phyloP scores from a whole-genome alignment of 495 filamentous ascomycete genomes.

The Penicillium coffeae region DNA sequence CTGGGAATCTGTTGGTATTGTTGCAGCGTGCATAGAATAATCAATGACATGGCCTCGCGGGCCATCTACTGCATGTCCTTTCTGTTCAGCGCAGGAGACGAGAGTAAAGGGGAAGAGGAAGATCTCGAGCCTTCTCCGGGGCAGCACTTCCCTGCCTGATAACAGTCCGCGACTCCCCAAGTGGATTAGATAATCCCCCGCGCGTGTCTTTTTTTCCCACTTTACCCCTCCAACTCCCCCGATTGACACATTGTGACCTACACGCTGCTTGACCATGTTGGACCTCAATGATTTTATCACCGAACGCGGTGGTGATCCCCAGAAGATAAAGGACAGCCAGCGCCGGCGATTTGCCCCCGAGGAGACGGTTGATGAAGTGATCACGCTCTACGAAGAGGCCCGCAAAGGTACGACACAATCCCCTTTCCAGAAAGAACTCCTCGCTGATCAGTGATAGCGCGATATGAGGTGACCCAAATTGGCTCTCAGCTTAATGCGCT shows the following conservation, averaged over 20 bases:
- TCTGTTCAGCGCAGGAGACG: no score
- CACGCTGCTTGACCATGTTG: conserved; percentile 52
- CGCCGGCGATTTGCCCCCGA: conserved; percentile 72
- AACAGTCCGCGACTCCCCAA: no score
- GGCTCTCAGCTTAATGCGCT: conserved; percentile 78
- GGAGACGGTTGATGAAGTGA: conserved; percentile 84
- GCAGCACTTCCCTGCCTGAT: no score
- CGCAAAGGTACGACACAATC: conserved; percentile 55
- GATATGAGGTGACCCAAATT: conserved; percentile 77
- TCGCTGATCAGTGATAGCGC: conserved; percentile 45
- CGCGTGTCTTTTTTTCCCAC: conserved; percentile 16
- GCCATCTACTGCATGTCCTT: neutral
- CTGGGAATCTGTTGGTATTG: conserved; percentile 12
- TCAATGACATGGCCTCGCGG: conserved; percentile 7
- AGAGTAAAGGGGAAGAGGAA: neutral
- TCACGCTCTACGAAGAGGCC: conserved; percentile 82
- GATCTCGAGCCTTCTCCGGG: no score
- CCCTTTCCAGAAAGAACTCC: neutral
- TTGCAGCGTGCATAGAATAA: conserved; percentile 26
- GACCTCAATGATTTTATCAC: conserved; percentile 78
- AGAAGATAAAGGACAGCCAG: conserved; percentile 86
- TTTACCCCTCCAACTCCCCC: conserved; percentile 27
- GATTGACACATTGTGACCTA: conserved; percentile 14
- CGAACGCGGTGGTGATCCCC: conserved; percentile 84
- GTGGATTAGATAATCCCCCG: neutral